phyloP scores from a whole-genome alignment of 1,139 yeast species.

The Magnusiomyces tetraspermus region DNA sequence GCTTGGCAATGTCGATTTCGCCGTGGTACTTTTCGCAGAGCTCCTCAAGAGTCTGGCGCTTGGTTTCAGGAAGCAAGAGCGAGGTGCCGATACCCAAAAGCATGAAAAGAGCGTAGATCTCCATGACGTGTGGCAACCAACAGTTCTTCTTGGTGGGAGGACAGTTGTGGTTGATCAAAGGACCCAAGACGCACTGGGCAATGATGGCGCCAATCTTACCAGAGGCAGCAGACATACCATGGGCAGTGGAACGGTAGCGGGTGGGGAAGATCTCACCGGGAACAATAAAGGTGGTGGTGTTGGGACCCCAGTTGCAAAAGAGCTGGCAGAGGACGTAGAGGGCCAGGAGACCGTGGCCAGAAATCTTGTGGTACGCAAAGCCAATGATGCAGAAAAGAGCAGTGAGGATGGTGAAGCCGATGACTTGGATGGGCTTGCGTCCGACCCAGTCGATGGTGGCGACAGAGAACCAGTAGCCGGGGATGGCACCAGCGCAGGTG shows the following conservation, averaged over 20 bases:
- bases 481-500: constrained; percentile 54
- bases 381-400: constrained; percentile 52
- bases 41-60: constrained; percentile 79
- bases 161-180: constrained; percentile 71
- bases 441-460: constrained; percentile 53
- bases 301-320: constrained; percentile 75
- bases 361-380: constrained; percentile 42
- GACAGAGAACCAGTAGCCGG: constrained; percentile 56
- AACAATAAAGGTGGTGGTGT: constrained; percentile 86
- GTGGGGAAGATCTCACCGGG: constrained; percentile 99
- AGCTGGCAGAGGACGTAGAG: constrained; percentile 55
- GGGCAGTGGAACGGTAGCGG: constrained; percentile 95
- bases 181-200: constrained; percentile 58
- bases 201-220: constrained; percentile 97
- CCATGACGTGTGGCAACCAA: constrained; percentile 86
- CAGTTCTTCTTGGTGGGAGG: constrained; percentile 50
- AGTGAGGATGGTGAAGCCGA: constrained; percentile 52
- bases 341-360: constrained; percentile 49
- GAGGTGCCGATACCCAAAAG: constrained; percentile 59
- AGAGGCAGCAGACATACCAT: constrained; percentile 90
- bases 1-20: constrained; percentile 48
- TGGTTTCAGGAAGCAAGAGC: constrained; percentile 75
- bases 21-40: constrained; percentile 69
- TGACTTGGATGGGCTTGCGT: constrained; percentile 51
- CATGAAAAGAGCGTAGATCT: constrained; percentile 87